Evolutionary conservation across 441 rosid species (phyloP).

Genomic region (Pelargonium exstipulatum): DNA sequence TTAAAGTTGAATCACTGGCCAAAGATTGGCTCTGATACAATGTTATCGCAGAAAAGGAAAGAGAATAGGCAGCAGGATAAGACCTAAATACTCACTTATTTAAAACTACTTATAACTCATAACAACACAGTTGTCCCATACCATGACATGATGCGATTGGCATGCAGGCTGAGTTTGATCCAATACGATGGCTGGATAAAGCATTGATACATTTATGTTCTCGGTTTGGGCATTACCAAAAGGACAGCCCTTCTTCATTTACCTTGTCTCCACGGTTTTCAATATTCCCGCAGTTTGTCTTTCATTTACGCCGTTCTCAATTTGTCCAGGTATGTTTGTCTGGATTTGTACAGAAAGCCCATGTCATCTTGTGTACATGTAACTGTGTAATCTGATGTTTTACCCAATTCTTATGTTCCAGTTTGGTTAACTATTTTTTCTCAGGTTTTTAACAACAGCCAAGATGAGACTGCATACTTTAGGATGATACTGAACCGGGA

Average conservation of each 20-base stretch:
- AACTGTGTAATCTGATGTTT: no score
- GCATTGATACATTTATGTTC: constrained; percentile 76
- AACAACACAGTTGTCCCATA: neutral
- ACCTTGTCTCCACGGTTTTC: constrained; percentile 71
- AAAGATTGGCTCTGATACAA: no score
- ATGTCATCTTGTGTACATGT: no score
- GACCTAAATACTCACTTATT: no score
- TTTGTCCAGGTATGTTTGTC: constrained; percentile 69
- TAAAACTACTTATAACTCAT: no score
- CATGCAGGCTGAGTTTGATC: constrained; percentile 80
- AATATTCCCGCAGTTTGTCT: constrained; percentile 80
- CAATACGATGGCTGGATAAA: constrained; percentile 92
- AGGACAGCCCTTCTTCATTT: constrained; percentile 74
- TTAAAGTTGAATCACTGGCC: no score
- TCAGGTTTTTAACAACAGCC: constrained; percentile 91
- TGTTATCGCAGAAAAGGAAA: no score
- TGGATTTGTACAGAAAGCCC: no score
- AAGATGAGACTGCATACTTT: constrained; percentile 92
- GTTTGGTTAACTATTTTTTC: neutral
- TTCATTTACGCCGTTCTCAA: constrained; percentile 90
- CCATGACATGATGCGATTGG: constrained; percentile 19
- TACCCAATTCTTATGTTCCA: no score
- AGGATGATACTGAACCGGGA: constrained; percentile 82
- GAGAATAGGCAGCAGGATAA: no score
- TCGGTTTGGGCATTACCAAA: constrained; percentile 79